Evolutionary conservation across 2,329 filamentous ascomycete genomes (phyloP), one percentile per base, ranked within the genome.

Genomic region (Paraphoma chrysanthemicola): DNA sequence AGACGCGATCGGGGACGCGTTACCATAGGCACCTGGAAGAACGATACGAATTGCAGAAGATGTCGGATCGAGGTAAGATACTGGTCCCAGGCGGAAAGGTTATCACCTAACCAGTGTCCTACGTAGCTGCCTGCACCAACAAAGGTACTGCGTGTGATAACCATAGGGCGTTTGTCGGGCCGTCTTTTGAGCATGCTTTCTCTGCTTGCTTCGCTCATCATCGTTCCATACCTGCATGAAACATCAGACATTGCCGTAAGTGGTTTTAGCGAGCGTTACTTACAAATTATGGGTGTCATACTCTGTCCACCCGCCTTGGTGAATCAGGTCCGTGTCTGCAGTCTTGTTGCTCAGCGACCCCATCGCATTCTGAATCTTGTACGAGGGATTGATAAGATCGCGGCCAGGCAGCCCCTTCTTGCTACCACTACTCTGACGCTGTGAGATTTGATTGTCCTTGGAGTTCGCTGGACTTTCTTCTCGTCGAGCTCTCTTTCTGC

Each of bases 71-170:
- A 78, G 4, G 71, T 70, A 23, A 77, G 64, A 57, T 82, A 82
- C 51, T 79, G 66, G 23, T 72, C 66, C 80, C 80, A 82, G 5
- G 73, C 67, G 3, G 78, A 77, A 2, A 76, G 53, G 46, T 82
- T 83, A 67, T 87, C 85, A 4, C 85, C 85, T 3, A 85, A 77
- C 85, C 85, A 87, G 62, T 87, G 83, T 10, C 83, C 85, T 33
- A 86, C 83, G 38, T 84, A 77, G 18, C 76, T 70, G 2, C 90
- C 90, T 1, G 89, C 88, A 7, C 91, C 90, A 12, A 89, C 86
- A 69, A 90, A 93, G 0, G 90, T 93, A 44, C 86, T 89, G n/a
- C 90, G 86, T 0, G 90, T 92, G 65, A 94, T 91, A 52, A 93
- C 80, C 62, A 93, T 70, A 1, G 90, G 89, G 0, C 90, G 84